These are phyloP conservation scores for Pisolithus tinctorius DNA, from an alignment of 768 basidiomycete genomes.

Conservation along the genomic window DNA sequence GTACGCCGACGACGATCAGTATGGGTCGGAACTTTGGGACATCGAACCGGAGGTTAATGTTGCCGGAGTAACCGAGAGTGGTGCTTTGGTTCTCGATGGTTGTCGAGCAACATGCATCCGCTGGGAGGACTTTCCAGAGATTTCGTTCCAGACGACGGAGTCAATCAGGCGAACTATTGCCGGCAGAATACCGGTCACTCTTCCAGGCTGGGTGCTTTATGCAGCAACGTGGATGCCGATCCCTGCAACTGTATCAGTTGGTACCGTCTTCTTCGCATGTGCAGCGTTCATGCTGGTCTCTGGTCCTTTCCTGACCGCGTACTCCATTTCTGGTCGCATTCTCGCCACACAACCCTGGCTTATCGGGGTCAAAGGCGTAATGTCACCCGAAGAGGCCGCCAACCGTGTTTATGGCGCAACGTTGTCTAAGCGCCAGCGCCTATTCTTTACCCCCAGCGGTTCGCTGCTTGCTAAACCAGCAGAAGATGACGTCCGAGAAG, in stretches of 20 bases:
- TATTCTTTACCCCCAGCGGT: slow-evolving; percentile 11
- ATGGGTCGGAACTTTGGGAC: slow-evolving; percentile 12
- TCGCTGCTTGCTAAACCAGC: slow-evolving; percentile 6
- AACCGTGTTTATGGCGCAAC: slow-evolving; percentile 11
- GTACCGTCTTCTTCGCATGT: not conserved
- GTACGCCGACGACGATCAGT: slow-evolving; percentile 14
- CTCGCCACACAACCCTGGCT: slow-evolving; percentile 13
- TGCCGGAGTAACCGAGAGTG: slow-evolving; percentile 2
- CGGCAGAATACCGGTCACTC: slow-evolving; percentile 5
- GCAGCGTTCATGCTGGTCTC: slow-evolving; percentile 1
- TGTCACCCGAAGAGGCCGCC: slow-evolving; percentile 6
- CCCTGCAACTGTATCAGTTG: not conserved
- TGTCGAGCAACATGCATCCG: slow-evolving; percentile 3
- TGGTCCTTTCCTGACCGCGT: slow-evolving; percentile 6
- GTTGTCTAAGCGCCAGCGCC: slow-evolving; percentile 2
- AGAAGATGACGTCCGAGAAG: slow-evolving; percentile 1
- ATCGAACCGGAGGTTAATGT: slow-evolving; percentile 4
- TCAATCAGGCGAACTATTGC: slow-evolving; percentile 6
- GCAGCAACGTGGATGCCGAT: not conserved
- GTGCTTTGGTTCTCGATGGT: slow-evolving; percentile 5
- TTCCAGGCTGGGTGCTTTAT: slow-evolving; percentile 4
- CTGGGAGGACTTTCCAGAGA: slow-evolving; percentile 7
- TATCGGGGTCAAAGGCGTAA: slow-evolving; percentile 15
- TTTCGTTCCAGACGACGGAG: slow-evolving; percentile 5
- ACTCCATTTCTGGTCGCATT: slow-evolving; percentile 13